Percentiles rank a stretch among this genome's conserved stretches.
These are phyloP conservation scores for Penicillium salamii DNA, from an alignment of 495 filamentous ascomycete genomes.

Conservation along the genomic window DNA sequence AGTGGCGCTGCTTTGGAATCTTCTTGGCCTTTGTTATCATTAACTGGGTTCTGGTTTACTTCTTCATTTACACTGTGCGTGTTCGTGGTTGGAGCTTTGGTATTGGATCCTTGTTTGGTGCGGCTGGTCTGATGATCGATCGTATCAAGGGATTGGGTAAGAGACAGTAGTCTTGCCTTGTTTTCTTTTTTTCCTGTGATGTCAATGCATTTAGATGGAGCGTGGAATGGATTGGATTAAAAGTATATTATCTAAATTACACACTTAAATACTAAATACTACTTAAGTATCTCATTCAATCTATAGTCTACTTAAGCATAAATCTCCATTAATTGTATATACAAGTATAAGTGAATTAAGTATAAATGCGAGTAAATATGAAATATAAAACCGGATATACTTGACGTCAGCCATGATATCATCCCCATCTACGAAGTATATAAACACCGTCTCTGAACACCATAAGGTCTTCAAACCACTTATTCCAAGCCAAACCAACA, in stretches of 20 bases:
- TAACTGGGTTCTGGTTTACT: conserved; percentile 79
- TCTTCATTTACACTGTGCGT: conserved; percentile 78
- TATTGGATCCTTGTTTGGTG: conserved; percentile 55
- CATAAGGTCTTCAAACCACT: no score
- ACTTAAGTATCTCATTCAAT: background rate
- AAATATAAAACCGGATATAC: background rate
- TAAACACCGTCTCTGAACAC: no score
- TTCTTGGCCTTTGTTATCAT: conserved; percentile 73
- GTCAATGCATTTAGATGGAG: conserved; percentile 29
- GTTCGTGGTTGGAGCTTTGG: conserved; percentile 74
- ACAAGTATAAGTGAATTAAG: no score
- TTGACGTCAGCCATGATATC: background rate
- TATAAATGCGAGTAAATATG: no score
- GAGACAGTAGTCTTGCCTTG: conserved; percentile 13
- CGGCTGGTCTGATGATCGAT: conserved; percentile 44
- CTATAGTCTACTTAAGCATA: no score
- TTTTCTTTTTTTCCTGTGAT: conserved; percentile 1
- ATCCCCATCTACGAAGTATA: background rate
- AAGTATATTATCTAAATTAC: conserved; percentile 3
- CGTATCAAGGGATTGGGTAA: conserved; percentile 41
- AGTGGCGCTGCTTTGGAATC: conserved; percentile 77
- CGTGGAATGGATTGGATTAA: conserved; percentile 4
- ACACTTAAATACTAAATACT: background rate
- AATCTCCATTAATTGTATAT: no score
- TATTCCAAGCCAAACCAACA: background rate